phyloP scores from a whole-genome alignment of 2,329 filamentous ascomycete species.

The Sporothrix dimorphospora region DNA sequence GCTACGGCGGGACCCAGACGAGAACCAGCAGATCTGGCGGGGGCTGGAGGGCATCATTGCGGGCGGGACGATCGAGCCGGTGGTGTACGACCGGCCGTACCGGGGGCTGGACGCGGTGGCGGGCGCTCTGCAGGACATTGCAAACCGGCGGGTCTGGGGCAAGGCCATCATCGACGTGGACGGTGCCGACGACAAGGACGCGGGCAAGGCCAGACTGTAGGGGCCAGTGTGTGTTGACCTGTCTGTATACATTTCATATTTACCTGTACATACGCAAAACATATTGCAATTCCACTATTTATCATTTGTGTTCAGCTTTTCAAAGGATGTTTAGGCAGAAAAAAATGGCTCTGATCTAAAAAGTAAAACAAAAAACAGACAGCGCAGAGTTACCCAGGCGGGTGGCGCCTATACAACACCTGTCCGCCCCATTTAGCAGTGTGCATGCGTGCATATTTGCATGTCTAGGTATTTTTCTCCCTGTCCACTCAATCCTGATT shows the following conservation, averaged over 20 bases:
- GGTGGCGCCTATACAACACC: slow-evolving; percentile 19
- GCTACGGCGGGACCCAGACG: slow-evolving; percentile 51
- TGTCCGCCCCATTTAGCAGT: not conserved
- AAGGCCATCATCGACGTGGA: slow-evolving; percentile 57
- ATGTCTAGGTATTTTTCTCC: not conserved
- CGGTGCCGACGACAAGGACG: slow-evolving; percentile 22
- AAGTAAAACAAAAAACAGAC: slow-evolving; percentile 5
- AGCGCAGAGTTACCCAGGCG: not conserved
- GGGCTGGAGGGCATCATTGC: slow-evolving; percentile 54
- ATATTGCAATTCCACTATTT: too few relatives aligned
- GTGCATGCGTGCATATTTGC: not conserved
- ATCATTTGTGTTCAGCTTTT: not conserved
- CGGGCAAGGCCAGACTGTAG: slow-evolving; percentile 16
- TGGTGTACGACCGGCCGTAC: slow-evolving; percentile 54
- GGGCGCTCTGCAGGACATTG: slow-evolving; percentile 55
- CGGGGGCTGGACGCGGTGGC: slow-evolving; percentile 53
- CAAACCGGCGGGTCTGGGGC: slow-evolving; percentile 55
- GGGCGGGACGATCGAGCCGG: slow-evolving; percentile 52
- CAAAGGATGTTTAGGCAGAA: not conserved
- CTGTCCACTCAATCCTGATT: too few relatives aligned
- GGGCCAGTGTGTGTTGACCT: not conserved
- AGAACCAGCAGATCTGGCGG: slow-evolving; percentile 54
- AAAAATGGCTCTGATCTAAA: slow-evolving; percentile 15
- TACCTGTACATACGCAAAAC: not conserved
- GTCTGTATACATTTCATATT: not conserved